Evolutionary conservation across 352 stramenopile species (phyloP).

Genomic region (Globisporangium perplexum): DNA sequence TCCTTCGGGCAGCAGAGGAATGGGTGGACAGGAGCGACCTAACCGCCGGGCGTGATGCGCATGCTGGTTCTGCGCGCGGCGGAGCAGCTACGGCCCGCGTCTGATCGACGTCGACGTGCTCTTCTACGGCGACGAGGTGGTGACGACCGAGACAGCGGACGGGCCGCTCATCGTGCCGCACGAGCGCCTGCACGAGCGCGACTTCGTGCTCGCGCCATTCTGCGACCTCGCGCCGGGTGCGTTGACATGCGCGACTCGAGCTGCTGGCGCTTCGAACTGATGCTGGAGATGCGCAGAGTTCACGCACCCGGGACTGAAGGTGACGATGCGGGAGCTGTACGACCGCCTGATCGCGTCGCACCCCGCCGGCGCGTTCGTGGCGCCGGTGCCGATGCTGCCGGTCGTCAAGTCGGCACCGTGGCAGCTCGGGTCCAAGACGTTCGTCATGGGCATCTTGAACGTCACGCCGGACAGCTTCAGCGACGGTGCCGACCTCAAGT

Average conservation of each 20-base stretch:
- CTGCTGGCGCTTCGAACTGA: not conserved
- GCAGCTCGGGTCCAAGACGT: constrained; percentile 58
- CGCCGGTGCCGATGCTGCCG: constrained; percentile 48
- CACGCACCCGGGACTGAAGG: constrained; percentile 69
- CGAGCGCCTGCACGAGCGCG: constrained; percentile 89
- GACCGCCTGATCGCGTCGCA: constrained; percentile 20
- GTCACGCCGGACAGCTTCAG: constrained; percentile 99
- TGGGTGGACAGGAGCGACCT: not conserved
- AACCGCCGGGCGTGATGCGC: not conserved
- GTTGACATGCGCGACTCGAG: not conserved
- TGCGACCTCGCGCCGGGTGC: constrained; percentile 83
- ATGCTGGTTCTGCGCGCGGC: not conserved
- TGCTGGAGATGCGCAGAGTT: constrained; percentile 27
- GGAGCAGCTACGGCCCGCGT: constrained; percentile 85
- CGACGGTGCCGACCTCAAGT: constrained; percentile 41
- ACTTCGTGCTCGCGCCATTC: constrained; percentile 97
- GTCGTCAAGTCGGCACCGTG: constrained; percentile 36
- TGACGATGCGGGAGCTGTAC: constrained; percentile 74
- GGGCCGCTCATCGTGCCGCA: constrained; percentile 92
- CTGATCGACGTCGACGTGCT: constrained; percentile 96
- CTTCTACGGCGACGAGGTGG: constrained; percentile 80
- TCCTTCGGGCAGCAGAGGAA: not conserved
- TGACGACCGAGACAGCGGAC: constrained; percentile 59
- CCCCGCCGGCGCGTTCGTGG: constrained; percentile 18
- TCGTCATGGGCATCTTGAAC: constrained; percentile 98